Percentiles rank a stretch among this genome's conserved stretches.
Evolutionary conservation across 805 yeast genomes (phyloP).

Genomic region (Candida endomychidarum): DNA sequence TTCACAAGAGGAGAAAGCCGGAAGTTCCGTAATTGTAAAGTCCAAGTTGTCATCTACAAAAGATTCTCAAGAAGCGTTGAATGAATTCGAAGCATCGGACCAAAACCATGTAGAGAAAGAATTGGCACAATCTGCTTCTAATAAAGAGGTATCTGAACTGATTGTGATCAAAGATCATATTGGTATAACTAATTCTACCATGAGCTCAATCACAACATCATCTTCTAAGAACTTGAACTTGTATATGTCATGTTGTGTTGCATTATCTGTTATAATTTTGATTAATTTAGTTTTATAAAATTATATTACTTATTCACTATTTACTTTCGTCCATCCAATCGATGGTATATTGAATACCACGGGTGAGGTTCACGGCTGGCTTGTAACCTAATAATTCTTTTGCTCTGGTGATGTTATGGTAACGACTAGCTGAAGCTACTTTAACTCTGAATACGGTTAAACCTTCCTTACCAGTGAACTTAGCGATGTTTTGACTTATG

Average conservation of each 20-base stretch:
- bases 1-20: neutral
- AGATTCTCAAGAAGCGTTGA: neutral
- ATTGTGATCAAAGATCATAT: neutral
- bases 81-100: too few species aligned
- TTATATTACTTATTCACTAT: neutral
- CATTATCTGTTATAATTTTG: neutral
- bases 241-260: conserved; percentile 2
- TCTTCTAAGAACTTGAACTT: conserved; percentile 5
- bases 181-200: neutral
- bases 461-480: conserved; percentile 78
- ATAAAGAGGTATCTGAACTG: neutral
- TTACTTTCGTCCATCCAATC: conserved; percentile 81
- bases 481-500: conserved; percentile 71
- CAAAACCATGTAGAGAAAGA: too few species aligned
- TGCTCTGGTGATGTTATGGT: conserved; percentile 90
- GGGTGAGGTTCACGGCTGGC: conserved; percentile 76
- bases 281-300: conserved; percentile 1
- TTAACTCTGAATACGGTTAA: conserved; percentile 93
- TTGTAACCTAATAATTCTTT: conserved; percentile 71
- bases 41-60: conserved; percentile 12
- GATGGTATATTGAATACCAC: conserved; percentile 76
- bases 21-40: conserved; percentile 15
- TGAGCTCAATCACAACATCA: neutral
- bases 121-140: too few species aligned
- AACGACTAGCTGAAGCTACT: conserved; percentile 89